Conservation (phyloP, 768 basidiomycete species). For the Tylopilus rubrobrunneus region DNA sequence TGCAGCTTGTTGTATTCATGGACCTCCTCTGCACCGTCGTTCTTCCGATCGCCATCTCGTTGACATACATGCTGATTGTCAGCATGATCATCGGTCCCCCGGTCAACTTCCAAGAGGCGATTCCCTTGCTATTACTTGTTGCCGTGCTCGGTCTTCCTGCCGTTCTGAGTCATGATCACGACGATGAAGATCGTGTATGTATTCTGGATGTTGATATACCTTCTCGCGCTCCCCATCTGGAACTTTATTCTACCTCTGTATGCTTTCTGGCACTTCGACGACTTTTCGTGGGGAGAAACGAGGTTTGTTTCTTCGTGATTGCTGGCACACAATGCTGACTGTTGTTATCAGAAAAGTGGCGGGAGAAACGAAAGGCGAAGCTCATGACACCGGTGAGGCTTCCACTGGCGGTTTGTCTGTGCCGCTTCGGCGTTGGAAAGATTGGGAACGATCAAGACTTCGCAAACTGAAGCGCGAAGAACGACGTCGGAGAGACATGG, state of each 20-base stretch:
- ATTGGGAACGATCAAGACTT: conserved; percentile 95
- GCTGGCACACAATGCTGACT: conserved; percentile 7
- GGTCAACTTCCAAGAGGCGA: conserved; percentile 82
- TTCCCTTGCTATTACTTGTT: conserved; percentile 84
- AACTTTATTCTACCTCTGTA: conserved; percentile 93
- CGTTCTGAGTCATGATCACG: conserved; percentile 86
- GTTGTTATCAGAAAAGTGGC: conserved; percentile 73
- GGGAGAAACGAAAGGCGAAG: conserved; percentile 79
- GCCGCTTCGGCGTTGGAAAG: conserved; percentile 98
- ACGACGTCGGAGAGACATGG: conserved; percentile 74
- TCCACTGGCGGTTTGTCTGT: conserved; percentile 54
- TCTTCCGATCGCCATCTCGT: conserved; percentile 86
- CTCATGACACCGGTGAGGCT: conserved; percentile 66
- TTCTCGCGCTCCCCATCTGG: conserved; percentile 91
- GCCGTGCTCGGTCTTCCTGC: conserved; percentile 94
- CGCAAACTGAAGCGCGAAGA: conserved; percentile 90
- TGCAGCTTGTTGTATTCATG: conserved; percentile 99
- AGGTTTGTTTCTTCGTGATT: conserved; percentile 49
- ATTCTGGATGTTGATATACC: conserved; percentile 97
- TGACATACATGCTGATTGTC: conserved; percentile 87
- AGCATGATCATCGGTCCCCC: conserved; percentile 80
- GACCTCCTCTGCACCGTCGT: conserved; percentile 90
- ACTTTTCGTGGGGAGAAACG: conserved; percentile 99
- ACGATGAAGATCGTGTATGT: conserved; percentile 94
- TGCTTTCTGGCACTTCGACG: conserved; percentile 99